Conservation (phyloP, 345 rosid genomes). For the Hypericum androsaemum region DNA sequence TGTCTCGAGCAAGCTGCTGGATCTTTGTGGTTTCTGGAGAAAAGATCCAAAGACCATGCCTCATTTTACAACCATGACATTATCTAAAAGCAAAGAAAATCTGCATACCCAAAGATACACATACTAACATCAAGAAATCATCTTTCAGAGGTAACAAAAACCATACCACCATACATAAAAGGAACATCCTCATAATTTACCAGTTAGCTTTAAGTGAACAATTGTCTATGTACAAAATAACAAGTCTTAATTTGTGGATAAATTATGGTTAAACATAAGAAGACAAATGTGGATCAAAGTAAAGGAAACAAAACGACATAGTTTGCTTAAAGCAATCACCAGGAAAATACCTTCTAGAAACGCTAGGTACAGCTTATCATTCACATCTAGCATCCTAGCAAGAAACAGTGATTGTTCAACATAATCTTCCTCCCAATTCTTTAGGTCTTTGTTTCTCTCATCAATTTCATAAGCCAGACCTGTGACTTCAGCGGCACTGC, state of each 20-base stretch:
- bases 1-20: conserved; percentile 54
- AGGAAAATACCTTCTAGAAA: conserved; percentile 51
- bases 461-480: conserved; percentile 45
- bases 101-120: no score
- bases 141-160: no score
- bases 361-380: conserved; percentile 46
- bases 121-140: no score
- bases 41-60: conserved; percentile 8
- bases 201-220: no score
- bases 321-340: neutral
- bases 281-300: neutral
- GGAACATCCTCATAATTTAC: no score
- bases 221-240: no score
- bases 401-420: conserved; percentile 52
- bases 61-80: neutral
- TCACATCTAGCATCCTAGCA: conserved; percentile 61
- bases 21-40: conserved; percentile 67
- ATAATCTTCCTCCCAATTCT: conserved; percentile 40
- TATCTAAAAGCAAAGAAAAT: neutral
- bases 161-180: no score
- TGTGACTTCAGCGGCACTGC: conserved; percentile 35
- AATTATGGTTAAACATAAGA: no score
- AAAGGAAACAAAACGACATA: neutral
- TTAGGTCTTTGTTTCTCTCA: conserved; percentile 47
- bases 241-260: no score